Conservation (phyloP, 1,284 basidiomycete genomes). For the Sporisorium scitamineum region DNA sequence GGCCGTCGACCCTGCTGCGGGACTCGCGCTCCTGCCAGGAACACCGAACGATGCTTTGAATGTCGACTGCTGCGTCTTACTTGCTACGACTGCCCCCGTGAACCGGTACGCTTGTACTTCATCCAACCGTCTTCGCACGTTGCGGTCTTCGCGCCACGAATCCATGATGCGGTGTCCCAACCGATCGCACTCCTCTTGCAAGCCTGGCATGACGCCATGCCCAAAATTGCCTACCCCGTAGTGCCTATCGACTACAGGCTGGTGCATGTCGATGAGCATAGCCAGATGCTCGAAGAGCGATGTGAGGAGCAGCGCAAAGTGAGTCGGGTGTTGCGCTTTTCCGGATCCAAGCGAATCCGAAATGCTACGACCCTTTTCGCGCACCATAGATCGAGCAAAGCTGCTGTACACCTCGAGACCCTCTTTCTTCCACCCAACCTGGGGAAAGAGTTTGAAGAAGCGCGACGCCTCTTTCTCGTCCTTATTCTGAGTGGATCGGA, state of each 20-base stretch:
- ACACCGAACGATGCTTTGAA: slow-evolving; percentile 70
- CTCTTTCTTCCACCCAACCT: slow-evolving; percentile 82
- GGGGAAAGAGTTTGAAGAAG: slow-evolving; percentile 96
- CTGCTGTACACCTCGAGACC: slow-evolving; percentile 92
- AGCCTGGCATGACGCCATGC: slow-evolving; percentile 75
- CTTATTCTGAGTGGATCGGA: slow-evolving; percentile 79
- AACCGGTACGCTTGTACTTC: slow-evolving; percentile 41
- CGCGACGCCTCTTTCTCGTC: slow-evolving; percentile 81
- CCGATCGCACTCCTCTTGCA: slow-evolving; percentile 87
- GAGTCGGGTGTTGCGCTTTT: slow-evolving; percentile 48
- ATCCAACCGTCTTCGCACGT: slow-evolving; percentile 43
- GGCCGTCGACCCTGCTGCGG: slow-evolving; percentile 71
- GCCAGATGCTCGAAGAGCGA: slow-evolving; percentile 94
- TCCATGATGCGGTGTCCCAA: slow-evolving; percentile 82
- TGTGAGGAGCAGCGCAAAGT: slow-evolving; percentile 72
- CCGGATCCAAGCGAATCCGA: slow-evolving; percentile 41
- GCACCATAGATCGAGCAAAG: slow-evolving; percentile 90
- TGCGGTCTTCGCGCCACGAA: slow-evolving; percentile 81
- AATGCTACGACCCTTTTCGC: slow-evolving; percentile 50
- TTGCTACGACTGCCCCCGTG: slow-evolving; percentile 48
- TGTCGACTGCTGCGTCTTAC: slow-evolving; percentile 64
- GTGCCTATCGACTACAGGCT: slow-evolving; percentile 96
- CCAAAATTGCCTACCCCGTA: slow-evolving; percentile 74
- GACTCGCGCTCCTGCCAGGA: slow-evolving; percentile 63
- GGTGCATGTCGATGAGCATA: slow-evolving; percentile 95